Conservation (phyloP, 306 rosid species). For the Cicer chorassanicum region DNA sequence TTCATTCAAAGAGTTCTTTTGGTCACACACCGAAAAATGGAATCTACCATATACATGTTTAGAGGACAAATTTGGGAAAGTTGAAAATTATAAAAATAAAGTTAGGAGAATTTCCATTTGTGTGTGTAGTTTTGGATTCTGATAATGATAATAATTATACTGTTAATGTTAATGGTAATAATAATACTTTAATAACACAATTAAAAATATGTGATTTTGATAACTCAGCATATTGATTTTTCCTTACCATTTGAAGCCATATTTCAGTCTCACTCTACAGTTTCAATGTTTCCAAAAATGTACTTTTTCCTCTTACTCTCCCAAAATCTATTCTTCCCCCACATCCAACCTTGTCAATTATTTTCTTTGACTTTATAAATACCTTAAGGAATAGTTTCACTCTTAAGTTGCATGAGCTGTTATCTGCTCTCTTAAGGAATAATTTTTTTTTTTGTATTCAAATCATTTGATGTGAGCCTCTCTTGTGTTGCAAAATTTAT, state of each 20-base stretch:
- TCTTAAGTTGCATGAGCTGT: slow-evolving; percentile 52
- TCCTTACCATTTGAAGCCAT: slow-evolving; percentile 31
- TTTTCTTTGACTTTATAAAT: slow-evolving; percentile 57
- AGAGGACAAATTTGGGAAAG: slow-evolving; percentile 42
- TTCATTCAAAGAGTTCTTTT: background rate
- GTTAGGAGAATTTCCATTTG: background rate
- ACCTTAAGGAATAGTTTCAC: slow-evolving; percentile 18
- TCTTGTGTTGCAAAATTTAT: slow-evolving; percentile 32
- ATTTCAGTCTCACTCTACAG: slow-evolving; percentile 28
- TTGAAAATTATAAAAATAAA: background rate
- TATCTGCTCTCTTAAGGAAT: slow-evolving; percentile 26
- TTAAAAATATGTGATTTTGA: slow-evolving; percentile 45
- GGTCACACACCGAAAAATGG: background rate
- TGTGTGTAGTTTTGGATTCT: slow-evolving; percentile 22
- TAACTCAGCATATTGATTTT: slow-evolving; percentile 57
- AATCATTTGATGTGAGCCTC: background rate
- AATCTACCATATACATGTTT: slow-evolving; percentile 1
- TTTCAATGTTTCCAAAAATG: slow-evolving; percentile 21
- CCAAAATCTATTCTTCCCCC: slow-evolving; percentile 37
- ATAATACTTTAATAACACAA: slow-evolving; percentile 42
- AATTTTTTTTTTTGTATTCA: background rate
- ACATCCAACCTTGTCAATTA: slow-evolving; percentile 31
- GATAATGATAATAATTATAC: slow-evolving; percentile 29
- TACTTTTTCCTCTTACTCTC: slow-evolving; percentile 17
- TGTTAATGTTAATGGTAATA: slow-evolving; percentile 24